These are phyloP conservation scores for Lactarius hatsudake DNA, from an alignment of 768 basidiomycete genomes.

Conservation along the genomic window DNA sequence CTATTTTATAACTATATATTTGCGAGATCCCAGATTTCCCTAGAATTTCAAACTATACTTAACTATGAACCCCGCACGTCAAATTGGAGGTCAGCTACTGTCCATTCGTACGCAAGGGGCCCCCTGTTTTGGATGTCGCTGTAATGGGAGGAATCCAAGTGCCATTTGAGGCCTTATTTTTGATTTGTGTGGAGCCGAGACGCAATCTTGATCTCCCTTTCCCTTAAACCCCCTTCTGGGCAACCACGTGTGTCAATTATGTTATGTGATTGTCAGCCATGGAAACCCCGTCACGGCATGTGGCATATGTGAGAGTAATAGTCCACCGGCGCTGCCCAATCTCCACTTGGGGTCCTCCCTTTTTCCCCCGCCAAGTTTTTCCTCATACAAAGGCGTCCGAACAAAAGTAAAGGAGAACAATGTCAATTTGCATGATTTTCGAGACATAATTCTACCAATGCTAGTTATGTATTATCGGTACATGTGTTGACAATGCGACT, in stretches of 20 bases:
- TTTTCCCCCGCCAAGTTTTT: neutral
- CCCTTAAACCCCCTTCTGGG: neutral
- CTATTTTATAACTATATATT: too few species aligned
- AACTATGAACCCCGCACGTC: too few species aligned
- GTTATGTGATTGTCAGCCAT: neutral
- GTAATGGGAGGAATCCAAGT: neutral
- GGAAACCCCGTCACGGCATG: slow-evolving; percentile 14
- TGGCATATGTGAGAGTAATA: neutral
- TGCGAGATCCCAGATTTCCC: too few species aligned
- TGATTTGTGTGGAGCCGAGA: slow-evolving; percentile 5
- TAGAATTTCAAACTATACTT: too few species aligned
- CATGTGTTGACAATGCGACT: slow-evolving; percentile 17
- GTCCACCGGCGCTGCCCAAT: neutral
- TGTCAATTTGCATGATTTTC: slow-evolving; percentile 12
- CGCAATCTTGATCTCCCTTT: slow-evolving; percentile 9
- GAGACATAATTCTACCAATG: slow-evolving; percentile 24
- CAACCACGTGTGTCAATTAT: neutral
- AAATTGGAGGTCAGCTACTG: too few species aligned
- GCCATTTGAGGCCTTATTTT: neutral
- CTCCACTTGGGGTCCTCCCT: neutral
- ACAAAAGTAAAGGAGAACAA: neutral
- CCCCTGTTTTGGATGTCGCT: too few species aligned
- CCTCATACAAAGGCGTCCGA: neutral
- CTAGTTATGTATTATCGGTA: slow-evolving; percentile 15
- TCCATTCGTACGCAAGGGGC: too few species aligned